Evolutionary conservation across 2,329 filamentous ascomycete genomes (phyloP).

Genomic region (Diaporthe vexans): DNA sequence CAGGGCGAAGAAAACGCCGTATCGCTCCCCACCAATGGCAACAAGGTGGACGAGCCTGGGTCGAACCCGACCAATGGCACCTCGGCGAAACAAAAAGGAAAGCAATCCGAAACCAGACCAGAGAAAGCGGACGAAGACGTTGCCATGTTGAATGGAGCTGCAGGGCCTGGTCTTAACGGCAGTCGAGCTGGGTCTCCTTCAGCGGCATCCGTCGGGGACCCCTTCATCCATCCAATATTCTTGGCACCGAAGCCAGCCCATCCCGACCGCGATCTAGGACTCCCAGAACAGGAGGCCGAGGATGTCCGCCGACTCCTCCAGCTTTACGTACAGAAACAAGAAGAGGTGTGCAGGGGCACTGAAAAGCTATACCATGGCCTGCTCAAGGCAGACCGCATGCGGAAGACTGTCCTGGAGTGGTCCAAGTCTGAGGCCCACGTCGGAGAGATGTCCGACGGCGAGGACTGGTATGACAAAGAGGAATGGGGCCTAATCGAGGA

Average conservation of each 20-base stretch:
- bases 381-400: constrained; percentile 78
- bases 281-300: constrained; percentile 82
- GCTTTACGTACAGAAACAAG: constrained; percentile 87
- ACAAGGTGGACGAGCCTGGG: neutral
- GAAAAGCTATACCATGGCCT: constrained; percentile 78
- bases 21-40: neutral
- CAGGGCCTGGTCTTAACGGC: constrained; percentile 10
- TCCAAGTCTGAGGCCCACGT: constrained; percentile 83
- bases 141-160: constrained; percentile 33
- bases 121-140: constrained; percentile 32
- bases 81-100: constrained; percentile 34
- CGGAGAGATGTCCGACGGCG: constrained; percentile 86
- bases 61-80: constrained; percentile 32
- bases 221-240: constrained; percentile 83
- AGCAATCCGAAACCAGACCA: constrained; percentile 29
- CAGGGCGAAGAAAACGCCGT: neutral
- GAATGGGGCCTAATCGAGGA: constrained; percentile 83
- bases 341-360: constrained; percentile 82
- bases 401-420: constrained; percentile 80
- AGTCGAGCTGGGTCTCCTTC: constrained; percentile 38
- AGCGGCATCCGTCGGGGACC: constrained; percentile 52
- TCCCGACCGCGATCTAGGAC: constrained; percentile 78
- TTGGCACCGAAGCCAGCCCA: constrained; percentile 72
- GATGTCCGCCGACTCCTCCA: constrained; percentile 81
- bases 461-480: constrained; percentile 90